Conservation (phyloP, 139 green algal genomes). For the Picochlorum costavermella region DNA sequence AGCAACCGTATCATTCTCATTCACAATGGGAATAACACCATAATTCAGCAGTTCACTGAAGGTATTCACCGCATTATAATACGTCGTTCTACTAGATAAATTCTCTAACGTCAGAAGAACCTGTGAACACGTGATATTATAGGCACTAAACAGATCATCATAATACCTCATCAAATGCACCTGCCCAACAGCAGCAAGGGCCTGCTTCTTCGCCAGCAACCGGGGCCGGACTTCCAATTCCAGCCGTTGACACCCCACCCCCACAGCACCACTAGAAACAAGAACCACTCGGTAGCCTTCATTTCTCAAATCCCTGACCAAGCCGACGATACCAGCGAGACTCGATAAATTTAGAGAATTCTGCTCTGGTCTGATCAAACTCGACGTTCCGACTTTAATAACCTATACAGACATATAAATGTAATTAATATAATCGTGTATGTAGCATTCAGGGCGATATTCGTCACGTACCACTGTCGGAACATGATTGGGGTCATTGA, state of each 20-base stretch:
- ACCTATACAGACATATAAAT: slow-evolving; percentile 42
- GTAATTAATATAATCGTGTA: background rate
- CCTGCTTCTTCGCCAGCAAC: slow-evolving; percentile 72
- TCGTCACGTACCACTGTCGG: slow-evolving; percentile 12
- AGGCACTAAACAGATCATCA: slow-evolving; percentile 74
- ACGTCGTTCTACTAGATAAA: slow-evolving; percentile 71
- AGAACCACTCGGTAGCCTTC: slow-evolving; percentile 73
- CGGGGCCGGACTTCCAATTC: slow-evolving; percentile 49
- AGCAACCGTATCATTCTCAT: slow-evolving; percentile 92
- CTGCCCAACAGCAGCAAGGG: slow-evolving; percentile 76
- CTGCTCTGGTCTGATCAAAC: slow-evolving; percentile 58
- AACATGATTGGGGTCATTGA: background rate
- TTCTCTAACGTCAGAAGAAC: slow-evolving; percentile 91
- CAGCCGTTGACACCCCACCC: slow-evolving; percentile 76
- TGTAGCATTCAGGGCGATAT: background rate
- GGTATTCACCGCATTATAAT: slow-evolving; percentile 81
- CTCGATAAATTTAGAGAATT: slow-evolving; percentile 66
- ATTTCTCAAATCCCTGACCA: slow-evolving; percentile 32
- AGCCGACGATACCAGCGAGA: slow-evolving; percentile 68
- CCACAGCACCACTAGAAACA: slow-evolving; percentile 80
- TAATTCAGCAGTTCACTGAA: slow-evolving; percentile 78
- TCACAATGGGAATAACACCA: slow-evolving; percentile 78
- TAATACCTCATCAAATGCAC: slow-evolving; percentile 90
- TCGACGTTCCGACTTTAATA: slow-evolving; percentile 84
- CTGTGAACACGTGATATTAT: slow-evolving; percentile 72